Conservation (phyloP, 352 stramenopile genomes). For the Phytophthora capsici region DNA sequence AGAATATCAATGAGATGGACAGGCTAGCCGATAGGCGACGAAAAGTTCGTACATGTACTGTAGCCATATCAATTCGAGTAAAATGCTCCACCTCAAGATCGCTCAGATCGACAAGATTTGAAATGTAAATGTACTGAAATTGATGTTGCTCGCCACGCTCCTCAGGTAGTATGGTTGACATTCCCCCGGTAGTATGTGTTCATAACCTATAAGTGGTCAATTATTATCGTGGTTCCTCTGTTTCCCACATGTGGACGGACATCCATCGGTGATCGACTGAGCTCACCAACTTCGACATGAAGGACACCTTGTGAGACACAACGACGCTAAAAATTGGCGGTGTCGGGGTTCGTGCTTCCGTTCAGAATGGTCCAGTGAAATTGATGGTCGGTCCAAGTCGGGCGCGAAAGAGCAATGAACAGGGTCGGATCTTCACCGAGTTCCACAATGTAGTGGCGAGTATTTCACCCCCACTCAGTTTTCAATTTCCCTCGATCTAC, state of each 20-base stretch:
- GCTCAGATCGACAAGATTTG: constrained; percentile 15
- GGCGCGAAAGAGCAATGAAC: constrained; percentile 10
- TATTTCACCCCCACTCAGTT: constrained; percentile 10
- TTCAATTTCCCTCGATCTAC: constrained; percentile 19
- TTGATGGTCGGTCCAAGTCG: constrained; percentile 13
- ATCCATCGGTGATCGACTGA: not conserved
- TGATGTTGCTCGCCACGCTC: constrained; percentile 6
- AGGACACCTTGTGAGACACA: constrained; percentile 8
- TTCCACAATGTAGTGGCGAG: not conserved
- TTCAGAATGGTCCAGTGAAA: constrained; percentile 8
- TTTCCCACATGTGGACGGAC: not conserved
- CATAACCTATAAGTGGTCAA: too few species aligned
- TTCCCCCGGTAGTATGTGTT: too few species aligned
- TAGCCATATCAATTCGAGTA: constrained; percentile 15
- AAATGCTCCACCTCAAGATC: constrained; percentile 14
- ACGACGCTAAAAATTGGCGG: too few species aligned
- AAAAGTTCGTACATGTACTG: too few species aligned
- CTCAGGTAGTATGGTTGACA: not conserved
- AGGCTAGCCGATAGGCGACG: constrained; percentile 4
- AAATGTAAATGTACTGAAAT: not conserved
- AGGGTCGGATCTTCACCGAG: not conserved
- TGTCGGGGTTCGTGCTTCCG: constrained; percentile 15
- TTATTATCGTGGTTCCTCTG: too few species aligned
- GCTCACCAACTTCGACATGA: constrained; percentile 17
- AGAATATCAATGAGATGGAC: too few species aligned